Evolutionary conservation across 2,329 filamentous ascomycete species (phyloP).

Genomic region (Fusarium incarnatum): DNA sequence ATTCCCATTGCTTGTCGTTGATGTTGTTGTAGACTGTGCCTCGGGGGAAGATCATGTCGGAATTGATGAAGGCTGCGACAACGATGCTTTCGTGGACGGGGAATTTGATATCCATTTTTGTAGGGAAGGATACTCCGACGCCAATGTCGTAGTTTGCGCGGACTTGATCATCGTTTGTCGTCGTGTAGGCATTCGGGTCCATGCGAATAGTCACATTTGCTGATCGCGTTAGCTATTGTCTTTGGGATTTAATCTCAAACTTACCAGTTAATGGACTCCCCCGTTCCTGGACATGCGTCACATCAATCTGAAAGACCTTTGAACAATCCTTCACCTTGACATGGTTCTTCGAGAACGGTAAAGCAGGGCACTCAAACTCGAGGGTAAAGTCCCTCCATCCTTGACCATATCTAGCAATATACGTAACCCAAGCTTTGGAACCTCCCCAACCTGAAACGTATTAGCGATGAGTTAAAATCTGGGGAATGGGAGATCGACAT

Average conservation of each 20-base stretch:
- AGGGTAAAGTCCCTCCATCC: constrained; percentile 30
- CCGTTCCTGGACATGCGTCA: constrained; percentile 19
- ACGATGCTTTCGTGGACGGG: constrained; percentile 31
- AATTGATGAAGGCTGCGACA: constrained; percentile 25
- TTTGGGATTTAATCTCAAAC: accelerated
- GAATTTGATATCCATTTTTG: constrained; percentile 22
- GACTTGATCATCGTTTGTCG: background rate
- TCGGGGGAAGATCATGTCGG: constrained; percentile 23
- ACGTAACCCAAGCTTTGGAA: constrained; percentile 27
- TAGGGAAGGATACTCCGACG: constrained; percentile 15
- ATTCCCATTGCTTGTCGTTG: constrained; percentile 34
- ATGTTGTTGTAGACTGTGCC: constrained; percentile 37
- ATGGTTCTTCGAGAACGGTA: constrained; percentile 21
- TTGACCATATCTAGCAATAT: constrained; percentile 11
- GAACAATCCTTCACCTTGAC: constrained; percentile 14
- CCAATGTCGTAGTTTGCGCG: constrained; percentile 25
- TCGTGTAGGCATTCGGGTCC: background rate
- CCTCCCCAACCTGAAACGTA: constrained; percentile 12
- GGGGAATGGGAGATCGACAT: background rate
- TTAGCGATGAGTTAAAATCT: background rate
- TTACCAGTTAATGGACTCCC: constrained; percentile 22
- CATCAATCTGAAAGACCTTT: constrained; percentile 12
- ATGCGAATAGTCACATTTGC: constrained; percentile 25
- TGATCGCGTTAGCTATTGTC: background rate
- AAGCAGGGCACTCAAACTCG: constrained; percentile 28